Conservation (phyloP, 2,329 filamentous ascomycete genomes). For the Alternaria sp. region DNA sequence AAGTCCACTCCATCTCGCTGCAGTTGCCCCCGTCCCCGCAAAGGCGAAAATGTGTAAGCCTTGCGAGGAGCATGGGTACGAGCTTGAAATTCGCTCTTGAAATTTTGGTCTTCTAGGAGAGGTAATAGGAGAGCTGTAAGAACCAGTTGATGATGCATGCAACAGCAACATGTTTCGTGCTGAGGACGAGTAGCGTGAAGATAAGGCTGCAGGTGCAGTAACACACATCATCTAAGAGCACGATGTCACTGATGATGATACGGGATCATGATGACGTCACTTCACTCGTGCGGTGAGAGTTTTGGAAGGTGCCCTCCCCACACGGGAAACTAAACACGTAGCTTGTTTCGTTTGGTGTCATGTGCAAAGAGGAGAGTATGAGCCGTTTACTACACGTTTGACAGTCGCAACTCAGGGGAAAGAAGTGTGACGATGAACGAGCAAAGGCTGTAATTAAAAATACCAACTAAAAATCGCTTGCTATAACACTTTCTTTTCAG, state of each 20-base stretch:
- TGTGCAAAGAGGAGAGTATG: background rate
- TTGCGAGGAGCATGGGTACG: background rate
- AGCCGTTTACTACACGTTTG: background rate
- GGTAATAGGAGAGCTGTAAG: background rate
- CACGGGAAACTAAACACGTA: background rate
- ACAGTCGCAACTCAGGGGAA: background rate
- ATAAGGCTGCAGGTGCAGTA: constrained; percentile 1
- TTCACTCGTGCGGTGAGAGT: background rate
- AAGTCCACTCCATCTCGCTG: constrained; percentile 8
- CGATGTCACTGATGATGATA: constrained; percentile 1
- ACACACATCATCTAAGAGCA: too few species aligned
- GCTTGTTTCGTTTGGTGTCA: background rate
- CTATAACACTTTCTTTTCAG: constrained; percentile 6
- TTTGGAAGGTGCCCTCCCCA: background rate
- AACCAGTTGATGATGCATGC: background rate
- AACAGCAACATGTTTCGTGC: background rate
- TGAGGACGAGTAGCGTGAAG: constrained; percentile 5
- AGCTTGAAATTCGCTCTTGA: background rate
- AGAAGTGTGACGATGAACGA: background rate
- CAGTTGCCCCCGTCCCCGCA: background rate
- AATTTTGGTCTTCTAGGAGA: background rate
- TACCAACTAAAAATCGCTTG: constrained; percentile 3
- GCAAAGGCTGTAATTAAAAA: constrained; percentile 4
- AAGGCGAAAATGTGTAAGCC: constrained; percentile 1
- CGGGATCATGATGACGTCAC: background rate